These are phyloP conservation scores for Calonectria pseudoturangicola DNA, from an alignment of 2,329 filamentous ascomycete species.

Conservation along the genomic window DNA sequence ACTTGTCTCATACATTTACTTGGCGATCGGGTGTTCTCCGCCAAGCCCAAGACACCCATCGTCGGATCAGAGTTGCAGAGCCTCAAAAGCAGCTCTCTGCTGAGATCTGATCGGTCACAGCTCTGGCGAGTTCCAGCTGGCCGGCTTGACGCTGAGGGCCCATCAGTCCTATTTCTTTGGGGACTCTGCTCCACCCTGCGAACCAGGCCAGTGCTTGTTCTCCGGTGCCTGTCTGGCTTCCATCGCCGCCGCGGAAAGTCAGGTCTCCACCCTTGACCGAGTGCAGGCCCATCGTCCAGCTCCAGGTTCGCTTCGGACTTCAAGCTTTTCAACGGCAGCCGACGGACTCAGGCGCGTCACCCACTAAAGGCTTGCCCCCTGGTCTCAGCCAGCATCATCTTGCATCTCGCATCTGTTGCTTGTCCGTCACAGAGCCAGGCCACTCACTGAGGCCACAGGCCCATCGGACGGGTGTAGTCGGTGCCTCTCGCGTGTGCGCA, in stretches of 20 bases:
- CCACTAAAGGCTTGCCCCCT: conserved; percentile 35
- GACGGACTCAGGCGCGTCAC: conserved; percentile 31
- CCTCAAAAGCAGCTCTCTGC: conserved; percentile 44
- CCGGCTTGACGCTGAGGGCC: conserved; percentile 43
- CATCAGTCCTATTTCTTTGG: conserved; percentile 40
- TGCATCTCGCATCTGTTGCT: conserved; percentile 19
- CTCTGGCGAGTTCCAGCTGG: conserved; percentile 42
- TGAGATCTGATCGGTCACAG: conserved; percentile 39
- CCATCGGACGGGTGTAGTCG: too few species aligned
- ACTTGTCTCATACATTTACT: too few species aligned
- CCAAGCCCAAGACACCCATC: conserved; percentile 3
- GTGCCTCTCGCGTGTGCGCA: too few species aligned
- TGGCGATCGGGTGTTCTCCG: background rate
- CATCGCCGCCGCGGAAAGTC: conserved; percentile 22
- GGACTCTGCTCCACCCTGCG: conserved; percentile 39
- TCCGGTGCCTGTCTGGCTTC: conserved; percentile 26
- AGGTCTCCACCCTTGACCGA: conserved; percentile 26
- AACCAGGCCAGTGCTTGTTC: conserved; percentile 28
- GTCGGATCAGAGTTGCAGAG: conserved; percentile 46
- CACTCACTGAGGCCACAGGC: too few species aligned
- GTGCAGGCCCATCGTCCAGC: conserved; percentile 14
- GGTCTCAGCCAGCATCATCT: conserved; percentile 18
- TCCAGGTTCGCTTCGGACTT: background rate
- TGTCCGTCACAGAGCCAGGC: conserved; percentile 4
- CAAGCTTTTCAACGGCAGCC: conserved; percentile 35